Conservation (phyloP, 176 grass and related monocot genomes). For the Guadua angustifolia region DNA sequence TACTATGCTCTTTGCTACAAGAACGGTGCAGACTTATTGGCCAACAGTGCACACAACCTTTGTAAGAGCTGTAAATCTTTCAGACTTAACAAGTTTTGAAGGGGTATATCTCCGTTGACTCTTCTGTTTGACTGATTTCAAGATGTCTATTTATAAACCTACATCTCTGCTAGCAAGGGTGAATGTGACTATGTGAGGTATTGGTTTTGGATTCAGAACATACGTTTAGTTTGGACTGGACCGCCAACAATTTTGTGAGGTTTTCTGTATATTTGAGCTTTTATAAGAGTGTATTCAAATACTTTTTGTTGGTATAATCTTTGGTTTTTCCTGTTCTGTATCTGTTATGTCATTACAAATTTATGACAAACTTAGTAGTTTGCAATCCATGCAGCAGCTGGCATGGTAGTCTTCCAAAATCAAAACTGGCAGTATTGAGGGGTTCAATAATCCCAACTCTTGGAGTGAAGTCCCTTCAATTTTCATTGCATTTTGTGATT, state of each 20-base stretch:
- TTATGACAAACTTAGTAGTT: neutral
- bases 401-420: neutral
- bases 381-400: neutral
- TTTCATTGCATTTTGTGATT: neutral
- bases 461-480: neutral
- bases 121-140: neutral
- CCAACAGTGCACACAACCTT: slow-evolving; percentile 30
- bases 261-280: neutral
- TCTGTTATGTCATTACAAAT: neutral
- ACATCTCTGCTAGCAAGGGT: neutral
- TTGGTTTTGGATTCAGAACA: neutral
- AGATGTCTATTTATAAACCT: neutral
- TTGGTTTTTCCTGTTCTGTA: neutral
- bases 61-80: neutral
- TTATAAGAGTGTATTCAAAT: neutral
- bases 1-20: slow-evolving; percentile 56
- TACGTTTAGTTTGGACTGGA: slow-evolving; percentile 5
- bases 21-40: slow-evolving; percentile 67
- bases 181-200: neutral
- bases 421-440: neutral
- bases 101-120: neutral
- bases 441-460: neutral
- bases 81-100: neutral
- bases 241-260: neutral
- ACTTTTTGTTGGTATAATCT: neutral